Conservation (phyloP, 108 stramenopile species). For the Cyclostephanos invisitatus region DNA sequence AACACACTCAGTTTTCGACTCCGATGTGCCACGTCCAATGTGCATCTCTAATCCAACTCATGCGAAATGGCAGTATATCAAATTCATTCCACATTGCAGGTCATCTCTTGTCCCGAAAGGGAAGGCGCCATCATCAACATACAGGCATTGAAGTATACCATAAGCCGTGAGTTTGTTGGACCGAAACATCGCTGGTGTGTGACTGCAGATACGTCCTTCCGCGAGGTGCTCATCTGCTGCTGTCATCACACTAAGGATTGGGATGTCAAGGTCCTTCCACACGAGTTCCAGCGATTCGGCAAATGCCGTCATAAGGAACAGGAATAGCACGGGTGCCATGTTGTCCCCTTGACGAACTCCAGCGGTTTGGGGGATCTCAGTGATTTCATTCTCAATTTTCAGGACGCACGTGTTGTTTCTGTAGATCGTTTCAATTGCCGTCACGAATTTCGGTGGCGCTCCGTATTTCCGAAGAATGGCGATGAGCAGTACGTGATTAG, state of each 20-base stretch:
- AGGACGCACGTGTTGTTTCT: constrained; percentile 1
- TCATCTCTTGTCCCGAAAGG: not conserved
- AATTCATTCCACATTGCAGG: too few species aligned
- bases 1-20: too few species aligned
- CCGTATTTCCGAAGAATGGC: too few species aligned
- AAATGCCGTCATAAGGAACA: constrained; percentile 25
- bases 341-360: constrained; percentile 10
- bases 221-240: too few species aligned
- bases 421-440: constrained; percentile 12
- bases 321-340: constrained; percentile 25
- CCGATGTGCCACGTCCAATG: too few species aligned
- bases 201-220: not conserved
- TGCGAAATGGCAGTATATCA: too few species aligned
- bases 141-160: not conserved
- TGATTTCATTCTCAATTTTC: constrained; percentile 1
- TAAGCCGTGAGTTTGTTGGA: too few species aligned
- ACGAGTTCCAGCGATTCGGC: constrained; percentile 8
- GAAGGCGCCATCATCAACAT: not conserved
- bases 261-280: not conserved
- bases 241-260: too few species aligned
- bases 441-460: not conserved
- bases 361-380: constrained; percentile 2
- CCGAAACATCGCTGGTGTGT: too few species aligned
- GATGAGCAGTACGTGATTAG: constrained; percentile 12
- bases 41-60: too few species aligned